Evolutionary conservation across 352 stramenopile species (phyloP).

Genomic region (Phytopythium chamaehyphon): DNA sequence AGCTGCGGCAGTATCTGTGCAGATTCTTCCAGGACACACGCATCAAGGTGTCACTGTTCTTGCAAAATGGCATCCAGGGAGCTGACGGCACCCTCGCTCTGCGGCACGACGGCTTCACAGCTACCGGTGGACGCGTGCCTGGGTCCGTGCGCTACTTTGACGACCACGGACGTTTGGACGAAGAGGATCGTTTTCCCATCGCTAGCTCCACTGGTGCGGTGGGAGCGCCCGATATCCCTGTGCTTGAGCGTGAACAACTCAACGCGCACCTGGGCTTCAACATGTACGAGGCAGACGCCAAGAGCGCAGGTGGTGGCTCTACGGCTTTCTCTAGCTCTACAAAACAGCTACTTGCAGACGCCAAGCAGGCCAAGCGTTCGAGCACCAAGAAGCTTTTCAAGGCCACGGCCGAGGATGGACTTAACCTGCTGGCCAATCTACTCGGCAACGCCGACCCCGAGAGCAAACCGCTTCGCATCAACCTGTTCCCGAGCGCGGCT

Average conservation of each 20-base stretch:
- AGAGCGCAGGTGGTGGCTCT: constrained; percentile 22
- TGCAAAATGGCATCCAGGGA: constrained; percentile 85
- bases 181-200: constrained; percentile 69
- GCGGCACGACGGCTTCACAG: constrained; percentile 69
- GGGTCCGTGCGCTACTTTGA: constrained; percentile 71
- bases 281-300: constrained; percentile 82
- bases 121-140: constrained; percentile 57
- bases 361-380: constrained; percentile 31
- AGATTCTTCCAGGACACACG: constrained; percentile 89
- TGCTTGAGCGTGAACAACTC: constrained; percentile 59
- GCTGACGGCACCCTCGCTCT: constrained; percentile 81
- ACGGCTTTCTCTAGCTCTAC: constrained; percentile 28
- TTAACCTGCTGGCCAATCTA: constrained; percentile 84
- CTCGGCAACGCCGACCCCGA: constrained; percentile 50
- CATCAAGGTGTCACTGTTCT: constrained; percentile 90
- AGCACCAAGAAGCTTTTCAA: constrained; percentile 70
- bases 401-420: constrained; percentile 68
- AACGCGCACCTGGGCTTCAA: constrained; percentile 68
- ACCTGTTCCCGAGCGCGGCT: constrained; percentile 60
- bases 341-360: constrained; percentile 58
- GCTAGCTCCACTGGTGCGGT: constrained; percentile 44
- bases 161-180: constrained; percentile 46
- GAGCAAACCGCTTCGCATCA: constrained; percentile 67
- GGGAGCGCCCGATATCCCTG: constrained; percentile 38
- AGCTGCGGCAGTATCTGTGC: constrained; percentile 83